These are phyloP conservation scores for Fusarium dlaminii DNA, from an alignment of 2,329 filamentous ascomycete species.

Conservation along the genomic window DNA sequence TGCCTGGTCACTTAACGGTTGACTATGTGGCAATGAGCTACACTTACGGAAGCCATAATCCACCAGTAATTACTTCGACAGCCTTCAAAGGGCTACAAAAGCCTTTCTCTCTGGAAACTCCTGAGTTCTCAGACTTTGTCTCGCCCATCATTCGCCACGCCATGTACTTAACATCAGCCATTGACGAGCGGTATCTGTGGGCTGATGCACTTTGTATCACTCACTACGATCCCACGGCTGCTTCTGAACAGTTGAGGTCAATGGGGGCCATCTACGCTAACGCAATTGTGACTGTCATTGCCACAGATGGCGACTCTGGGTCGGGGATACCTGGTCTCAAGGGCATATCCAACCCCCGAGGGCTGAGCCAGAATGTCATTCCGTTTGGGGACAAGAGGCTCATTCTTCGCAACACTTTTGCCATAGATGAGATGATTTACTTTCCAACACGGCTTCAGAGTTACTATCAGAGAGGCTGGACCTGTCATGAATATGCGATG, in stretches of 20 bases:
- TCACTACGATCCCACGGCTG: rapidly evolving
- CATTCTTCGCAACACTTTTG: not conserved
- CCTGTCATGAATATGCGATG: conserved; percentile 6
- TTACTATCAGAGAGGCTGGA: conserved; percentile 21
- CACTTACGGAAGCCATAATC: not conserved
- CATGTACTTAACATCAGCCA: not conserved
- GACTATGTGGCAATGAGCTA: conserved; percentile 9
- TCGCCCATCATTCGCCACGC: not conserved
- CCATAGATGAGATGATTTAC: rapidly evolving
- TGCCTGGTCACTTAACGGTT: not conserved
- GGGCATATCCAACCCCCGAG: not conserved
- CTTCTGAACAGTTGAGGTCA: not conserved
- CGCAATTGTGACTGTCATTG: not conserved
- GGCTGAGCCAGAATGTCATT: not conserved
- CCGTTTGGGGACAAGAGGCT: not conserved
- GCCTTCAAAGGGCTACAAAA: not conserved
- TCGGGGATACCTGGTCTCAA: not conserved
- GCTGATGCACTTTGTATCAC: conserved; percentile 1
- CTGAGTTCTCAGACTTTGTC: not conserved
- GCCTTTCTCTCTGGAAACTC: not conserved
- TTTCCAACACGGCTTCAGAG: not conserved
- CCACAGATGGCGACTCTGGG: not conserved
- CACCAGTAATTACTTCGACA: rapidly evolving
- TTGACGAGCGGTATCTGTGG: conserved; percentile 4
- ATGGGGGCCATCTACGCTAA: conserved; percentile 16